Base-by-base conservation (phyloP, 1,284 basidiomycete species). In the Naganishia sp. region DNA sequence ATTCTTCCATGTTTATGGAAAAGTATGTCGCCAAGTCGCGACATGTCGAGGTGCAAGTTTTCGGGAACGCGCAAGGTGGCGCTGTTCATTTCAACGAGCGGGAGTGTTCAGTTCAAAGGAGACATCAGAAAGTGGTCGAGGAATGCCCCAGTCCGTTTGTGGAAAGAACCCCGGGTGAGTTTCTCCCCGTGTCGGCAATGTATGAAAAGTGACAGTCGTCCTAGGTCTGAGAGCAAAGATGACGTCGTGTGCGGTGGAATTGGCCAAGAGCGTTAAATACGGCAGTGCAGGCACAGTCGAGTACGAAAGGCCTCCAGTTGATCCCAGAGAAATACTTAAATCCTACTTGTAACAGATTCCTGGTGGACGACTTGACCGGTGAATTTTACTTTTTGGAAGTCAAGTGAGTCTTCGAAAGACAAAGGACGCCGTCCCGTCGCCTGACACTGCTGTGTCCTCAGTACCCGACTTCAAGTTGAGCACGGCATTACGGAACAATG, bases 121-220 rank as follows among this genome's bases (percentile, higher is more conserved):
- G 88, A 31, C 85, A 89, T 72, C 88, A 90, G 75, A 90, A 90
- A 73, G 83, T 90, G 5, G 84, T 90, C 39, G 88, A 90, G 72
- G 88, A 89, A 72, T 82, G 84, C 1, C 72, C 72, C 16, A 56
- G 53, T 54, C 66, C 66, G 36, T 67, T 67, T 21, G 61, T 67
- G 13, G 45, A 57, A 13, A 54, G 44, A 15, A 63, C 36, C 13
- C 59, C 59, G 6, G 65, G 65, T 67, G 21, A 57, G 65, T 66
- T 6, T 39, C 9, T 39, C 6, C 5, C 85, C 85, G 0, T 85
- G 85, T 70, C 83, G 86, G 6, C 84, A 85, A 73, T 79, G 85
- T 56, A 74, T 16, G 64, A 68, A 25, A 77, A 79, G 48, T 31
- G 69, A 71, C 15, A 46, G 15, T 56, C 46, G 45, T 23, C 23